Evolutionary conservation across 2,329 filamentous ascomycete species (phyloP), one percentile per base, ranked within the genome.

Genomic region (Beauveria bassiana): DNA sequence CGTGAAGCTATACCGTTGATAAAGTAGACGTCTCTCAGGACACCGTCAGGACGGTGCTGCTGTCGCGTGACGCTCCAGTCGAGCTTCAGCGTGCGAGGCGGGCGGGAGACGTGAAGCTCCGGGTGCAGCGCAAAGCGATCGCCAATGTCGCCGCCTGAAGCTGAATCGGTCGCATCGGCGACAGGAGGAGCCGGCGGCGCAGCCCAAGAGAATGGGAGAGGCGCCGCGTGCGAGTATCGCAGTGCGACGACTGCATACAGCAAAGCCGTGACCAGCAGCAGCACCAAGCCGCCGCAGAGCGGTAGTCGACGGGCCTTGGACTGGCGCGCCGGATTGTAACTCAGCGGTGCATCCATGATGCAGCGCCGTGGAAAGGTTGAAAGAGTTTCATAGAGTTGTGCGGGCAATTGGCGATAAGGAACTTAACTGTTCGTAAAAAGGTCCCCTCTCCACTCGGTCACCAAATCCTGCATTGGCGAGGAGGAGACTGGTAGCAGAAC

Each of bases 41-140:
- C 62, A 1, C 62, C 62, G 40, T 64, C 62, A 2, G 62, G 62
- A 1, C 60, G 51, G 20, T 38, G 60, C 34, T 34, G 42, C 26
- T 62, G 40, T 34, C 56, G 57, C 22, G 62, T 64, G 34, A 64
- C 38, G 42, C 49, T 60, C 62, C 62, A 64, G 5, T 56, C 24
- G 14, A 64, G n/a, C 28, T 42, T 43, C n/a, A 62, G 34, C 2
- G 55, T 60, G 20, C 52, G 60, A 16, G 50, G 56, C 16, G 49
- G 50, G 3, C 62, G 62, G 4, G 57, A 60, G n/a, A 50, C 31
- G n/a, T 64, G 62, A 16, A 51, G 34, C 18, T 64, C 46, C 3
- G 62, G 62, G 22, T 62, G 60, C 28, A 62, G 49, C 24, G 34
- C n/a, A 31, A 62, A 62, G 24, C 34, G 46, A 45, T 61, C 53